These are phyloP conservation scores for Tolypocladium tropicale DNA, from an alignment of 2,329 filamentous ascomycete genomes.

Conservation along the genomic window DNA sequence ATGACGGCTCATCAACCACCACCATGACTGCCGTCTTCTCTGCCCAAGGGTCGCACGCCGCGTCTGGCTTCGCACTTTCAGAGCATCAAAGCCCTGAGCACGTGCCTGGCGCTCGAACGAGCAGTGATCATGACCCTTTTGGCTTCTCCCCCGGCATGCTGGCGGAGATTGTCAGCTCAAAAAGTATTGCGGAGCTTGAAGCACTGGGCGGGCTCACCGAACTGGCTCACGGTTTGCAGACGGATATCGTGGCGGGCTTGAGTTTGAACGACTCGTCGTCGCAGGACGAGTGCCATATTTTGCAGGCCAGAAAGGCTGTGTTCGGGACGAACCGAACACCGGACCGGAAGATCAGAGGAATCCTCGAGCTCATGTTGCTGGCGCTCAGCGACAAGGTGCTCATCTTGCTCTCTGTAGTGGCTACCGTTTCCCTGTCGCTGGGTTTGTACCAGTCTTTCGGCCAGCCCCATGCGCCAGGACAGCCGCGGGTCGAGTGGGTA, in stretches of 20 bases:
- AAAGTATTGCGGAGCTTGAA: not conserved
- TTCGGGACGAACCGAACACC: not conserved
- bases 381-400: slow-evolving; percentile 31
- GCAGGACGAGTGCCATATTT: not conserved
- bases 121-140: not conserved
- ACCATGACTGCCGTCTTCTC: not conserved
- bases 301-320: not conserved
- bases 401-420: slow-evolving; percentile 54
- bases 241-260: not conserved
- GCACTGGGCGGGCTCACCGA: not conserved
- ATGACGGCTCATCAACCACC: not conserved
- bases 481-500: slow-evolving; percentile 49
- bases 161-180: not conserved
- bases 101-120: not conserved
- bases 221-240: not conserved
- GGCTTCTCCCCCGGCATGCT: not conserved
- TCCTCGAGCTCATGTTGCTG: not conserved
- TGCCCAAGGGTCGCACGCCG: not conserved
- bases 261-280: not conserved
- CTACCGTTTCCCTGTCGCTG: slow-evolving; percentile 53
- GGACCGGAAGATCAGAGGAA: not conserved
- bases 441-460: slow-evolving; percentile 58
- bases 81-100: not conserved
- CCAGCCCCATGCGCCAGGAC: slow-evolving; percentile 27
- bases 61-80: not conserved